Percentiles rank a stretch among this genome's conserved stretches.
phyloP scores from a whole-genome alignment of 1,284 basidiomycete species.

The Inonotus hispidus region DNA sequence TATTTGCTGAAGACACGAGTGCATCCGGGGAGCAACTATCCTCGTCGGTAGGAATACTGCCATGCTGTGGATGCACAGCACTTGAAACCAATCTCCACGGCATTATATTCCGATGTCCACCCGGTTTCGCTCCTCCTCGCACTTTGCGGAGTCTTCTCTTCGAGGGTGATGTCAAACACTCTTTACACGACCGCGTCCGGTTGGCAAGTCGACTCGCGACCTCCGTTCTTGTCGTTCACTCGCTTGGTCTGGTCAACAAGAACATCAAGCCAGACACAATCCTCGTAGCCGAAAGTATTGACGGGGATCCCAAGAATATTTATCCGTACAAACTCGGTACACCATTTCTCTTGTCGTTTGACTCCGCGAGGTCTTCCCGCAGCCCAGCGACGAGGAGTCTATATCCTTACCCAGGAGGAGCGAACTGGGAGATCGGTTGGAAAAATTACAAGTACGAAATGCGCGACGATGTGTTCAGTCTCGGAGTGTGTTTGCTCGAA shows the following conservation, averaged over 20 bases:
- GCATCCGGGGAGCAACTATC: neutral
- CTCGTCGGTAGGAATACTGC: neutral
- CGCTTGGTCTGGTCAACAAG: slow-evolving; percentile 6
- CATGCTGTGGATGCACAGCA: neutral
- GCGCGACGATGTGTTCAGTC: slow-evolving; percentile 16
- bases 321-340: neutral
- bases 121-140: neutral
- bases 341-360: slow-evolving; percentile 2
- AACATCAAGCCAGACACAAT: slow-evolving; percentile 7
- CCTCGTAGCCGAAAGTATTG: neutral
- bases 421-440: neutral
- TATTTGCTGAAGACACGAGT: neutral
- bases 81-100: neutral
- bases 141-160: neutral
- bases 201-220: neutral
- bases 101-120: neutral
- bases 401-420: neutral
- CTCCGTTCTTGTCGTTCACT: slow-evolving; percentile 5
- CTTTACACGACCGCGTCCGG: neutral
- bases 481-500: slow-evolving; percentile 16
- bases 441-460: slow-evolving; percentile 2
- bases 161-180: neutral
- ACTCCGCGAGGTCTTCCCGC: neutral
- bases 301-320: neutral
- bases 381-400: neutral